Base-by-base conservation (phyloP, 306 rosid species). In the Fagus crenata region DNA sequence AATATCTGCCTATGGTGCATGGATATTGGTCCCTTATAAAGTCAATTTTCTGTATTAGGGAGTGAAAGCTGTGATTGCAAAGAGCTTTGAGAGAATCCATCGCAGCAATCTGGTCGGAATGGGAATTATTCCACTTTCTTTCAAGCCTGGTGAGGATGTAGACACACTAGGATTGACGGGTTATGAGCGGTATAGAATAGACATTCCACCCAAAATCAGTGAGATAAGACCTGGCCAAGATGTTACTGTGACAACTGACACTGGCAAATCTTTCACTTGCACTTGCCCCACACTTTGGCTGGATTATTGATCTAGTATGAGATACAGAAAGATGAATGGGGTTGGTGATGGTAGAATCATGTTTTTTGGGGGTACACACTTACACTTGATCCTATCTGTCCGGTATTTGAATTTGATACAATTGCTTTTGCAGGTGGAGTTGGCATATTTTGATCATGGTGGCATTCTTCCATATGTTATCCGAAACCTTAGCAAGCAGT, bases 61-160 rank as follows among this genome's bases (percentile, higher is more conserved):
- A 17, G 90, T 81, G 79, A 84, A 82, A 82, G 85, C 88, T 35
- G 88, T 84, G 2, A 87, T 87, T 33, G 83, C 90, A 1, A 81
- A 84, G 80, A 87, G 90, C 70, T 79, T 71, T 64, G 90, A 87
- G 76, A 75, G 84, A 67, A 86, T 84, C 53, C 81, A 49, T 46
- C 77, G 74, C 56, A 76, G 81, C 72, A 76, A 81, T 67, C 76
- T 87, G 43, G 59, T 72, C 7, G 73, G 73, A 69, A 69, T 41
- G 73, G 73, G 55, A 7, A 18, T 69, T 42, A 41, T 69, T 43
- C 55, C 55, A n/a, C 55, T 69, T 69, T 69, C 36, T 69, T 69
- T 49, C 76, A 81, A 81, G 73, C 75, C 83, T 17, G 81, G 84
- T n/a, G 86, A 84, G 77, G 90, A 87, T 79, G 81, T 82, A 39